These are phyloP conservation scores for Colletotrichum magnum DNA, from an alignment of 2,329 filamentous ascomycete species.

Conservation along the genomic window DNA sequence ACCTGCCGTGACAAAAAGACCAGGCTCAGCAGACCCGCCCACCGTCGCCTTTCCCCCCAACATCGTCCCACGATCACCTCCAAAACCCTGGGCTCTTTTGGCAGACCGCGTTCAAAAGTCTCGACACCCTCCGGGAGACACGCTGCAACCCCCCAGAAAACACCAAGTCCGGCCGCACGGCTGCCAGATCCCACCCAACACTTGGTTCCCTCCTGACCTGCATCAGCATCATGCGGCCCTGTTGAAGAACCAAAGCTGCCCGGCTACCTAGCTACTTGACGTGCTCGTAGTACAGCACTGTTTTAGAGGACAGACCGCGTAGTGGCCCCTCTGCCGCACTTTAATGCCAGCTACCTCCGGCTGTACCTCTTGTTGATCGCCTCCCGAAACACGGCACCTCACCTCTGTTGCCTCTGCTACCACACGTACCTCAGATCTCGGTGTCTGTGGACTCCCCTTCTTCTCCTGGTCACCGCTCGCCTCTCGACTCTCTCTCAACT, in stretches of 20 bases:
- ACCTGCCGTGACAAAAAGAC: conserved; percentile 22
- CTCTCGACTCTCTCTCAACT: neutral
- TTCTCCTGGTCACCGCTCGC: neutral
- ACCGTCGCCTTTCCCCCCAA: conserved; percentile 1
- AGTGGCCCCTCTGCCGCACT: conserved; percentile 1
- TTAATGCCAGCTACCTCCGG: conserved; percentile 11
- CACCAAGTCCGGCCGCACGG: conserved; percentile 16
- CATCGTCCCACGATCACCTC: conserved; percentile 13
- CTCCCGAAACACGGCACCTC: conserved; percentile 16
- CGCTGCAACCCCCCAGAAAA: neutral
- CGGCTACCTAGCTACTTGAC: no score
- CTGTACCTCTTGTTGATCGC: neutral
- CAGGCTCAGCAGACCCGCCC: conserved; percentile 26
- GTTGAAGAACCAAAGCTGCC: conserved; percentile 14
- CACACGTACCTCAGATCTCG: neutral
- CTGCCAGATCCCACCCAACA: conserved; percentile 23
- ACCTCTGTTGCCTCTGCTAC: neutral
- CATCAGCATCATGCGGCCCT: conserved; percentile 38
- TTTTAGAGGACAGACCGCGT: no score
- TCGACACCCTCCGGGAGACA: conserved; percentile 7
- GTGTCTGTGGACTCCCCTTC: neutral
- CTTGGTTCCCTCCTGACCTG: conserved; percentile 23
- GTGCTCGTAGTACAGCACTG: no score
- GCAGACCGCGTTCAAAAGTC: no score
- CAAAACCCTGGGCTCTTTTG: no score